phyloP scores from a whole-genome alignment of 2,329 filamentous ascomycete genomes.

The Aspergillus persii region DNA sequence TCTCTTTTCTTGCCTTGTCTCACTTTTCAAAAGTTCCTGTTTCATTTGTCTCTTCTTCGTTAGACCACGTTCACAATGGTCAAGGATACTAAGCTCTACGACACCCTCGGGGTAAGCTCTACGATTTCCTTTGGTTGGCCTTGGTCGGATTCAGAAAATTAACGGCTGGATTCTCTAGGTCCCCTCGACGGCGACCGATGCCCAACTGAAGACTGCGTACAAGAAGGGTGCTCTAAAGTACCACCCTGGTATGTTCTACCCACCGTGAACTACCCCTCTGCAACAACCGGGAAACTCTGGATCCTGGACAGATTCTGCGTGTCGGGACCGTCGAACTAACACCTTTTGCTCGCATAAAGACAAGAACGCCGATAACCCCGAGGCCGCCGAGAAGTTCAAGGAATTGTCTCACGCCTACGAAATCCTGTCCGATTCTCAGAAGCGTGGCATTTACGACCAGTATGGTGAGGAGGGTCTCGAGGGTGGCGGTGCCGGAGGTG shows the following conservation, averaged over 20 bases:
- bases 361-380: constrained; percentile 93
- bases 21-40: constrained; percentile 18
- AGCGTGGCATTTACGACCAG: constrained; percentile 90
- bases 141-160: constrained; percentile 9
- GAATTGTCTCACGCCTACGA: constrained; percentile 95
- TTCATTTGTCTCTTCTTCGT: constrained; percentile 8
- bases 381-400: constrained; percentile 97
- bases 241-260: constrained; percentile 75
- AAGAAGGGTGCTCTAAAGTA: constrained; percentile 86
- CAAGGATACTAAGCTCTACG: constrained; percentile 52
- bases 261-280: neutral
- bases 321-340: neutral
- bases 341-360: constrained; percentile 53
- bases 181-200: constrained; percentile 72
- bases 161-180: constrained; percentile 56
- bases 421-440: constrained; percentile 85
- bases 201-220: constrained; percentile 91
- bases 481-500: constrained; percentile 72
- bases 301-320: neutral
- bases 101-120: constrained; percentile 46
- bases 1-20: constrained; percentile 12
- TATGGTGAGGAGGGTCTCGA: constrained; percentile 97
- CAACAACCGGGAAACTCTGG: constrained; percentile 5
- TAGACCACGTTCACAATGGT: constrained; percentile 44
- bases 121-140: neutral